A percentile compares a stretch with the other conserved stretches of the same genome.
Conservation (phyloP, 1,284 basidiomycete genomes). For the Pholiota adiposa region DNA sequence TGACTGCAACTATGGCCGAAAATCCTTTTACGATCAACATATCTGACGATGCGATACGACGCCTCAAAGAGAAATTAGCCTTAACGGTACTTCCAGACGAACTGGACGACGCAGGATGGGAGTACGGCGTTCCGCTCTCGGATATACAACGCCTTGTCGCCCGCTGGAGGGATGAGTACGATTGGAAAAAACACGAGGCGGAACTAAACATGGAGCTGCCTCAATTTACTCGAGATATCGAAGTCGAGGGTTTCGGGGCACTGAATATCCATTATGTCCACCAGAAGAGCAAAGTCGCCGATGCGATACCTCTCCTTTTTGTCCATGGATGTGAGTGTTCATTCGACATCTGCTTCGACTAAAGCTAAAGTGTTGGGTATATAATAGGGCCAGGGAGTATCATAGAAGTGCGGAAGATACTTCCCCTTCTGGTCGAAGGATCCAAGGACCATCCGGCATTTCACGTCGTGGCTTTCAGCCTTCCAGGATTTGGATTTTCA, state of each 20-base stretch:
- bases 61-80: constrained; percentile 44
- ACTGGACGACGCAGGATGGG: constrained; percentile 46
- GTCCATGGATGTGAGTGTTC: constrained; percentile 44
- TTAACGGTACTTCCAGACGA: constrained; percentile 50
- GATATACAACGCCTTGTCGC: constrained; percentile 47
- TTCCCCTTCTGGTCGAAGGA: constrained; percentile 50
- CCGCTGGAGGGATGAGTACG: constrained; percentile 49
- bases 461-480: constrained; percentile 56
- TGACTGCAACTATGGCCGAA: background rate
- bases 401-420: constrained; percentile 56
- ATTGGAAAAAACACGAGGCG: constrained; percentile 52
- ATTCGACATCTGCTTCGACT: background rate
- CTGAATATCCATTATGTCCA: constrained; percentile 58
- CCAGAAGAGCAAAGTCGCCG: constrained; percentile 41
- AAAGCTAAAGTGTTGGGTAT: too few species aligned
- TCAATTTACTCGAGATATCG: constrained; percentile 51
- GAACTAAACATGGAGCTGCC: constrained; percentile 49
- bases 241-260: constrained; percentile 45
- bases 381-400: constrained; percentile 63
- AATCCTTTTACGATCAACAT: constrained; percentile 45
- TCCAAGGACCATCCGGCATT: constrained; percentile 54
- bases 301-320: constrained; percentile 55
- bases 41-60: constrained; percentile 37
- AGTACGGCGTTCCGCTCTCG: constrained; percentile 50
- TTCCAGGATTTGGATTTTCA: constrained; percentile 62